A percentile compares a stretch with the other conserved stretches of the same genome.
Evolutionary conservation across 2,329 filamentous ascomycete species (phyloP).

Genomic region (Trichoderma harzianum): DNA sequence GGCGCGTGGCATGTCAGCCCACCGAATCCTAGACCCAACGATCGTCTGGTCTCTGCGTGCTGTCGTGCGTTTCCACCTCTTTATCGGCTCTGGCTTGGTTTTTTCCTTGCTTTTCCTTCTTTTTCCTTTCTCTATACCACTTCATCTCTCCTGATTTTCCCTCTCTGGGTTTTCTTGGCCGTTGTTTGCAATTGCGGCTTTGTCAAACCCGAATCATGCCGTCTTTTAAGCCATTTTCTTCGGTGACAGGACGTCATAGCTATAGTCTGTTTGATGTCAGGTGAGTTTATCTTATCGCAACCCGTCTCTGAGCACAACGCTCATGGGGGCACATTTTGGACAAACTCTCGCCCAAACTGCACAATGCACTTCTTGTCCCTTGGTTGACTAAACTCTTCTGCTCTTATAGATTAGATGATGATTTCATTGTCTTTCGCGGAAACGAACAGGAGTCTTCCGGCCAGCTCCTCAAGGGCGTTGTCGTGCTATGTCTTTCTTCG

Average conservation of each 20-base stretch:
- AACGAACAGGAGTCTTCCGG: conserved; percentile 71
- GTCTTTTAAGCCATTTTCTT: conserved; percentile 54
- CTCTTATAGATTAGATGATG: conserved; percentile 63
- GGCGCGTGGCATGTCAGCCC: conserved; percentile 14
- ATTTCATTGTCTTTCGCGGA: conserved; percentile 76
- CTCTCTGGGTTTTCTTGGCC: neutral
- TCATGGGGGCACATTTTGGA: neutral
- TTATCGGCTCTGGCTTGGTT: neutral
- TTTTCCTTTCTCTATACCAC: neutral
- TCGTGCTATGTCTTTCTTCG: conserved; percentile 70
- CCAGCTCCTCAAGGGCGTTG: conserved; percentile 67
- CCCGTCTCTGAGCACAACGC: neutral
- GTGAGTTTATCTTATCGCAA: conserved; percentile 36
- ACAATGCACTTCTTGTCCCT: neutral
- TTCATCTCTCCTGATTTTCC: neutral
- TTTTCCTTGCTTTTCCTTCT: neutral
- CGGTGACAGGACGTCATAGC: conserved; percentile 48
- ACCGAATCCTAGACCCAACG: conserved; percentile 12
- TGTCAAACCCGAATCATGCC: conserved; percentile 41
- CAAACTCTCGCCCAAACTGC: neutral
- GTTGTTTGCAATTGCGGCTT: neutral
- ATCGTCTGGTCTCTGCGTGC: neutral
- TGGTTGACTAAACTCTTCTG: neutral
- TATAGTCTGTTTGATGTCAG: conserved; percentile 58
- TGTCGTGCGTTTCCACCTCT: neutral